Base-by-base conservation (phyloP, 2,329 filamentous ascomycete genomes). In the Fusarium sp. region DNA sequence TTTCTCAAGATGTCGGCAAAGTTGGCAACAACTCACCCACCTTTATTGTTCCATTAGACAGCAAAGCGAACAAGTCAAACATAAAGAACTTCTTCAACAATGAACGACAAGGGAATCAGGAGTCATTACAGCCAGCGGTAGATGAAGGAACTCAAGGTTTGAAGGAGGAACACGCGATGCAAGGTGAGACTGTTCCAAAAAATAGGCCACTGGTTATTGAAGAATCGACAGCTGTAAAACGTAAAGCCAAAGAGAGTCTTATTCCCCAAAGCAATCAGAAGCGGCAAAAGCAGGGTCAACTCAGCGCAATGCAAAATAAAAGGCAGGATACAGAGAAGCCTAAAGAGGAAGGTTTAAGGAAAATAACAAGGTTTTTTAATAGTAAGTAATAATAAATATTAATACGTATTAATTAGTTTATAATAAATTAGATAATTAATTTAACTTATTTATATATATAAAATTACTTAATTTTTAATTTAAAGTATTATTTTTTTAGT, bases 1-100 rank as follows among this genome's bases (percentile, higher is more conserved):
- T 99, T 4, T 90, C 87, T 75, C 93, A 94, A 79, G 95, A 96
- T 7, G 95, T 98, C 0, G 95, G 95, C 1, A 98, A 97, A 82
- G 95, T 97, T 0, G 95, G 95, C 10, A 97, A 97, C 75, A 93
- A 97, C 80, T 97, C 93, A 25, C 90, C 94, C 0, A 88, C 87
- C 1, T 97, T 98, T 77, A 87, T 98, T 47, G 85, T 97, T 4
- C 95, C 95, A 0, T 83, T 98, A 38, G 88, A 93, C 76, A 97
- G 93, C 81, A 91, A 90, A 72, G 93, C 95, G 77, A 98, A 98
- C 81, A 98, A 97, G 83, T 90, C 88, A 54, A 98, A 96, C 73
- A 98, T 98, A 80, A 93, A 93, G 49, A 97, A 97, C 76, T 98
- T 97, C 84, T 98, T 98, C 78, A 87, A 87, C 12, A 92, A 90